These are phyloP conservation scores for Parafenestella ontariensis DNA, from an alignment of 2,329 filamentous ascomycete genomes.

Conservation along the genomic window DNA sequence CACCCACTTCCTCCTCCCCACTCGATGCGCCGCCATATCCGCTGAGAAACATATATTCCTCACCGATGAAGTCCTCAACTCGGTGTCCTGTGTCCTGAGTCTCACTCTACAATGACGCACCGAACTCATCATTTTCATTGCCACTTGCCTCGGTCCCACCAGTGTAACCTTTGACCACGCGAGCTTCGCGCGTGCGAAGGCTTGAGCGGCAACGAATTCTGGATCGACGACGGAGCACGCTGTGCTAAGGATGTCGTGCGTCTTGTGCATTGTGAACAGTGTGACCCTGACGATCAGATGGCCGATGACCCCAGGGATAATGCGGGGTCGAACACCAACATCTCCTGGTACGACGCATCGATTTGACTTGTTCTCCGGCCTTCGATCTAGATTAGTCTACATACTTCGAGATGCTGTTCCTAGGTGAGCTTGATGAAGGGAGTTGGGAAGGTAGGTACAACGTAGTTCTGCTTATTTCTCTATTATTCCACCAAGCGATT, in stretches of 20 bases:
- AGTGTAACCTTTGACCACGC: slow-evolving; percentile 16
- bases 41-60: too few relatives aligned
- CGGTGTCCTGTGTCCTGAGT: neutral
- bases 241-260: slow-evolving; percentile 5
- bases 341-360: neutral
- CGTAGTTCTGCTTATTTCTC: neutral
- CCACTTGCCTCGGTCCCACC: neutral
- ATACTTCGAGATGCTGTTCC: neutral
- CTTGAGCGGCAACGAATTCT: neutral
- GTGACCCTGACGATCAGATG: slow-evolving; percentile 23
- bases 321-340: slow-evolving; percentile 14
- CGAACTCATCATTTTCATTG: neutral
- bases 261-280: slow-evolving; percentile 10
- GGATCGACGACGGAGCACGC: neutral
- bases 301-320: slow-evolving; percentile 1
- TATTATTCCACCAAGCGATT: neutral
- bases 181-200: slow-evolving; percentile 17
- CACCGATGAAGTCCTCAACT: too few relatives aligned
- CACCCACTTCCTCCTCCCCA: too few relatives aligned
- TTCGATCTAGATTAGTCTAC: neutral
- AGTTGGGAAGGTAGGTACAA: neutral
- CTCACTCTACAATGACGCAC: neutral
- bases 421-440: neutral
- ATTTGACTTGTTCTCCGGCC: neutral
- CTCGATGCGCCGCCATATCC: too few relatives aligned